Percentiles rank a stretch among this genome's conserved stretches.
Evolutionary conservation across 1,284 basidiomycete species (phyloP).

Genomic region (Boletellus dicymbophilus): DNA sequence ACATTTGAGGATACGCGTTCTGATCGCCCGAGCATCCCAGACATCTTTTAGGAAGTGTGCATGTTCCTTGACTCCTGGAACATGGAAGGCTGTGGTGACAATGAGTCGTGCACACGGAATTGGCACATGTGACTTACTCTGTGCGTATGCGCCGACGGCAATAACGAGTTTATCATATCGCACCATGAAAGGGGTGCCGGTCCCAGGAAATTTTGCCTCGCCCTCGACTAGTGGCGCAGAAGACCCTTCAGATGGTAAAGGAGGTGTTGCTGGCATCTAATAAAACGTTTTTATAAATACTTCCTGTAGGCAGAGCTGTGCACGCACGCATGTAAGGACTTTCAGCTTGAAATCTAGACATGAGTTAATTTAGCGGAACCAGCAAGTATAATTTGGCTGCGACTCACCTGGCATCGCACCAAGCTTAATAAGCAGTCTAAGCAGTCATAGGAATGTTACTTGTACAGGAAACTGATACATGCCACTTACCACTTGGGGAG

Average conservation of each 20-base stretch:
- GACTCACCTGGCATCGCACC: conserved; percentile 65
- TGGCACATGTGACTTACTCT: conserved; percentile 51
- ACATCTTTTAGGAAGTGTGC: conserved; percentile 86
- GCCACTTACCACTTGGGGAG: conserved; percentile 52
- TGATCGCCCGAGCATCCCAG: conserved; percentile 79
- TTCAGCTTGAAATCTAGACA: conserved; percentile 63
- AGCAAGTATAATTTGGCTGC: not conserved
- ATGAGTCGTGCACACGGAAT: not conserved
- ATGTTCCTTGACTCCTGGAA: conserved; percentile 74
- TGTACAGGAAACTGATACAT: not conserved
- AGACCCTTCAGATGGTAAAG: conserved; percentile 34
- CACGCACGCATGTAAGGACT: conserved; percentile 56
- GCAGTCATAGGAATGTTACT: not conserved
- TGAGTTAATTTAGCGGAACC: conserved; percentile 10
- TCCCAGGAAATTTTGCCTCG: conserved; percentile 10
- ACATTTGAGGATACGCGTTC: conserved; percentile 76
- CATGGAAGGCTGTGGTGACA: conserved; percentile 51
- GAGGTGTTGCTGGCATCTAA: conserved; percentile 60
- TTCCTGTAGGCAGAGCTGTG: not conserved
- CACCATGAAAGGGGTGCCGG: conserved; percentile 44
- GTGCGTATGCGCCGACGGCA: conserved; percentile 82
- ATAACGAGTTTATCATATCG: conserved; percentile 84
- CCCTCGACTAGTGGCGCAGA: conserved; percentile 9
- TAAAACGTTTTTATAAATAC: not conserved
- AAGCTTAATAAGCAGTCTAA: conserved; percentile 67